These are phyloP conservation scores for Malania oleifera DNA, from an alignment of 164 flowering plant genomes.

Conservation along the genomic window DNA sequence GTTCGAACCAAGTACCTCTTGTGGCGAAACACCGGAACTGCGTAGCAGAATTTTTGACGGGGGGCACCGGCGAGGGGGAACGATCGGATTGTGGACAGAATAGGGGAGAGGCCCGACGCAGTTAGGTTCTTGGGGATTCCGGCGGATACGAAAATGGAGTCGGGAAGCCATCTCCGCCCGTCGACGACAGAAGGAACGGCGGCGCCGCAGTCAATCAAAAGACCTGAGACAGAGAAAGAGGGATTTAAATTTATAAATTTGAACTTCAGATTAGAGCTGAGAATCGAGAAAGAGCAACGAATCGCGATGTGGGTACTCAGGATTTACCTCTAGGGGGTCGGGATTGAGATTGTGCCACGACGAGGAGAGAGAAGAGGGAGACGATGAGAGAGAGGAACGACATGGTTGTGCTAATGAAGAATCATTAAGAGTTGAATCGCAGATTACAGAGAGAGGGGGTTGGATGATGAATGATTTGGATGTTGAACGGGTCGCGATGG, in stretches of 20 bases:
- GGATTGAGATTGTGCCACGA: conserved; percentile 26
- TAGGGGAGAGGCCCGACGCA: conserved; percentile 22
- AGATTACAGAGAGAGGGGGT: conserved; percentile 9
- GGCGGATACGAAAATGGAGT: conserved; percentile 36
- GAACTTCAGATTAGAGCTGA: too few species aligned
- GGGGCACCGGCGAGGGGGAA: conserved; percentile 38
- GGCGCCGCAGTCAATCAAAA: conserved; percentile 73
- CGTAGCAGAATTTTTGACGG: conserved; percentile 63
- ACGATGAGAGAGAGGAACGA: conserved; percentile 19
- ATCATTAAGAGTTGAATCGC: neutral
- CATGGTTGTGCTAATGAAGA: conserved; percentile 21
- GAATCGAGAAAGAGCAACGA: conserved; percentile 1
- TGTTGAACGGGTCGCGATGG: conserved; percentile 34
- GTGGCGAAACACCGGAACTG: conserved; percentile 41
- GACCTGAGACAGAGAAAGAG: conserved; percentile 26
- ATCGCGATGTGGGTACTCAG: too few species aligned
- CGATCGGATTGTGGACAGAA: conserved; percentile 67
- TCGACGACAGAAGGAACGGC: conserved; percentile 19
- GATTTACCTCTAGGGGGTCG: conserved; percentile 32
- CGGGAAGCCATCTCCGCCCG: conserved; percentile 61
- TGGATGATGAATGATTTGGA: neutral
- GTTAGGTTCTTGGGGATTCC: conserved; percentile 44
- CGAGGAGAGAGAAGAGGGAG: conserved; percentile 27
- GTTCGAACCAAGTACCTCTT: conserved; percentile 67
- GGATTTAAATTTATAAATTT: too few species aligned